A percentile compares a stretch with the other conserved stretches of the same genome.
These are phyloP conservation scores for Solanum hybrid DNA, from an alignment of 305 asterid species.

Conservation along the genomic window DNA sequence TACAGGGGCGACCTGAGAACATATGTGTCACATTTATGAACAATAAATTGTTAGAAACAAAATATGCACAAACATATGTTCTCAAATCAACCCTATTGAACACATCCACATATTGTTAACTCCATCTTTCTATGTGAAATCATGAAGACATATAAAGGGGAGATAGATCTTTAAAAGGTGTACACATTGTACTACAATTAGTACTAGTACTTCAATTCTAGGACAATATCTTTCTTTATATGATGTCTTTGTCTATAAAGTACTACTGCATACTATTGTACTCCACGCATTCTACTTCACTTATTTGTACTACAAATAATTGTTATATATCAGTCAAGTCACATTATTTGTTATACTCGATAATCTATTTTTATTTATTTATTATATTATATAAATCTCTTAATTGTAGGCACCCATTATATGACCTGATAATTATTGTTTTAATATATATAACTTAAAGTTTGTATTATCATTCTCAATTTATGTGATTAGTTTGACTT, in stretches of 20 bases:
- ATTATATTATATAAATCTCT: too few species aligned
- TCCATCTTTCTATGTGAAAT: not conserved
- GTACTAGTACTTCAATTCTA: not conserved
- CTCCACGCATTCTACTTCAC: not conserved
- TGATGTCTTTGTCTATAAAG: not conserved
- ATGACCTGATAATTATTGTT: too few species aligned
- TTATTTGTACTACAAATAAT: not conserved
- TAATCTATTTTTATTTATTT: too few species aligned
- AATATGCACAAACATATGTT: not conserved
- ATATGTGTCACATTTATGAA: not conserved
- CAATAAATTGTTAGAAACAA: not conserved
- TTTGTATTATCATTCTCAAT: too few species aligned
- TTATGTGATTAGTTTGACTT: too few species aligned
- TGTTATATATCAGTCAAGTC: not conserved
- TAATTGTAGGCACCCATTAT: too few species aligned
- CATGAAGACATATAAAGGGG: not conserved
- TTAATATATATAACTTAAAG: too few species aligned
- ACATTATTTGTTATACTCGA: not conserved
- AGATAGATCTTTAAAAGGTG: not conserved
- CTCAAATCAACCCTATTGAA: not conserved
- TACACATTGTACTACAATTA: not conserved
- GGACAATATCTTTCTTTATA: not conserved
- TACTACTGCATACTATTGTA: not conserved
- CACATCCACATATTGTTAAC: not conserved
- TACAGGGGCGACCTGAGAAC: conserved; percentile 3